Base-by-base conservation (phyloP, 768 basidiomycete species). In the Psilocybe cubensis region DNA sequence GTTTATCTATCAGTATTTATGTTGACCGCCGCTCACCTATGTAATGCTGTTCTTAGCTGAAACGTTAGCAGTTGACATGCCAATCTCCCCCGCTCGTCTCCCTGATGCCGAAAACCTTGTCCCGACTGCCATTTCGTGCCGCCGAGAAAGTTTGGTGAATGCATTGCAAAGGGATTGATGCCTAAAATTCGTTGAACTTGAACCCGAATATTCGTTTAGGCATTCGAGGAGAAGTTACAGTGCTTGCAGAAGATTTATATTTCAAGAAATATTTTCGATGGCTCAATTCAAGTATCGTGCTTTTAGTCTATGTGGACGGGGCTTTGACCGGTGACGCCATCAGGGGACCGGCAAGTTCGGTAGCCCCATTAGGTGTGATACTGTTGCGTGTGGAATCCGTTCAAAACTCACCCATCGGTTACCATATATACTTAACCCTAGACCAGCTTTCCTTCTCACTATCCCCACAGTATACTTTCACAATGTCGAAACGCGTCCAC, bases 401-500 rank as follows among this genome's bases (percentile, higher is more conserved):
- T 53, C 50, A 38, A 59, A 62, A 55, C 38, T 27, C 7, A 63
- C 61, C 52, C 7, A 63, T 63, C 52, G 61, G 66, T 67, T 67
- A 51, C 64, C 68, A 67, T 69, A 67, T 67, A 69, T 67, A 66
- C 60, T 41, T 65, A 69, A 63, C 68, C 68, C 63, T 65, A 59
- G 62, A 61, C 66, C 65, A 59, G 59, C 56, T 59, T 57, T 60
- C 57, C 54, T 61, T 54, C 51, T 54, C 56, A 47, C 47, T 57
- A 56, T 57, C 58, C 53, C 58, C 57, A 58, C 59, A 60, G 54
- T 55, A 54, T 54, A 38, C 54, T 11, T 46, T 53, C 35, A 41
- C 58, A 42, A 75, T 73, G 68, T 63, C 67, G 43, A 77, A 76
- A 66, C 77, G 73, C 70, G 79, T 81, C 29, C 74, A 74, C 46